Conservation (phyloP, 805 yeast genomes). For the Saccharomycopsis lassenensis region DNA sequence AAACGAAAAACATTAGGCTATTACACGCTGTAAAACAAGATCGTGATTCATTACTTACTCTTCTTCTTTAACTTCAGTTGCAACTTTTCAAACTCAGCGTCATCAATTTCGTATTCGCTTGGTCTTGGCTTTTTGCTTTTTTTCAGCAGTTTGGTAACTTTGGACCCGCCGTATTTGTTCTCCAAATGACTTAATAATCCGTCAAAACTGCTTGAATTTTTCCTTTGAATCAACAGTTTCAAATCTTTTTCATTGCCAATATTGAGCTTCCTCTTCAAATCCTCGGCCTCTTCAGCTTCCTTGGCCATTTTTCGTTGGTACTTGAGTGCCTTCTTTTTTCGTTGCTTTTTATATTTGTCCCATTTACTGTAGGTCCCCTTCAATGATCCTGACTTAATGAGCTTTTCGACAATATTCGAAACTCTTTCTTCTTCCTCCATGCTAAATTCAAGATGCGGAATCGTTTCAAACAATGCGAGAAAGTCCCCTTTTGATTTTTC, state of each 20-base stretch:
- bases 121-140: no score
- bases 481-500: constrained; percentile 57
- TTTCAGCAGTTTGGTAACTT: constrained; percentile 20
- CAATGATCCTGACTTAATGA: constrained; percentile 30
- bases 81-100: no score
- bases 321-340: constrained; percentile 37
- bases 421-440: constrained; percentile 53
- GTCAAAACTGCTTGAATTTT: constrained; percentile 34
- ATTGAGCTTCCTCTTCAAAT: constrained; percentile 30
- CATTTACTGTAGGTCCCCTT: constrained; percentile 31
- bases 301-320: constrained; percentile 41
- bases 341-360: constrained; percentile 38
- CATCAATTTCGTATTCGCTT: no score
- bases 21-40: no score
- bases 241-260: constrained; percentile 32
- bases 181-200: constrained; percentile 37
- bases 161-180: constrained; percentile 34
- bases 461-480: constrained; percentile 54
- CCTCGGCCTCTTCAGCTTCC: constrained; percentile 57
- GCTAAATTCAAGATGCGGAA: constrained; percentile 63
- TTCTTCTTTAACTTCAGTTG: no score
- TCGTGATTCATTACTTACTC: no score
- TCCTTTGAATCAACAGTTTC: constrained; percentile 37
- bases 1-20: no score
- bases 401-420: constrained; percentile 36